phyloP scores from a whole-genome alignment of 305 asterid species.

The Fraxinus platypoda region DNA sequence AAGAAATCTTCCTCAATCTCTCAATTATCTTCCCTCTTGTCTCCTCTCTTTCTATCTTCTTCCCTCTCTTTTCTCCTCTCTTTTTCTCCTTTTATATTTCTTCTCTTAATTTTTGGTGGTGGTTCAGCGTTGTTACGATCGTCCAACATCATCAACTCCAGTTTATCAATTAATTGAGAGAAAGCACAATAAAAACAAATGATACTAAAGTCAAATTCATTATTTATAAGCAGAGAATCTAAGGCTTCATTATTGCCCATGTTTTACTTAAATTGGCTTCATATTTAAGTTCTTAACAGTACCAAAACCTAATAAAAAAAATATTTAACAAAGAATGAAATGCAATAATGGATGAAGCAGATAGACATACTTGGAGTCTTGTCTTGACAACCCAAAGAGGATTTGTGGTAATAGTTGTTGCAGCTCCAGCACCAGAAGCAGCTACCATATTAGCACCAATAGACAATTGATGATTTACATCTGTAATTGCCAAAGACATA shows the following conservation, averaged over 20 bases:
- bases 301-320: not conserved
- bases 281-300: not conserved
- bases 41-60: no score
- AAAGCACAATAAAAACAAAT: not conserved
- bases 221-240: not conserved
- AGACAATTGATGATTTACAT: constrained; percentile 63
- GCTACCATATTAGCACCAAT: constrained; percentile 72
- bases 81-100: not conserved
- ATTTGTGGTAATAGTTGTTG: constrained; percentile 79
- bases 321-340: not conserved
- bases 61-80: not conserved
- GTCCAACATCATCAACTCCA: not conserved
- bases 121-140: not conserved
- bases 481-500: constrained; percentile 31
- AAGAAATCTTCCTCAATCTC: not conserved
- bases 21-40: not conserved
- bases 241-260: not conserved
- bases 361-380: constrained; percentile 63
- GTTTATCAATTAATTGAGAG: not conserved
- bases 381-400: constrained; percentile 99
- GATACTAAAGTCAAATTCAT: not conserved
- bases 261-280: not conserved
- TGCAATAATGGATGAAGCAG: not conserved
- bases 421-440: constrained; percentile 42
- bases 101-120: not conserved